Base-by-base conservation (phyloP, 805 yeast species). In the Scheffersomyces stipitis region DNA sequence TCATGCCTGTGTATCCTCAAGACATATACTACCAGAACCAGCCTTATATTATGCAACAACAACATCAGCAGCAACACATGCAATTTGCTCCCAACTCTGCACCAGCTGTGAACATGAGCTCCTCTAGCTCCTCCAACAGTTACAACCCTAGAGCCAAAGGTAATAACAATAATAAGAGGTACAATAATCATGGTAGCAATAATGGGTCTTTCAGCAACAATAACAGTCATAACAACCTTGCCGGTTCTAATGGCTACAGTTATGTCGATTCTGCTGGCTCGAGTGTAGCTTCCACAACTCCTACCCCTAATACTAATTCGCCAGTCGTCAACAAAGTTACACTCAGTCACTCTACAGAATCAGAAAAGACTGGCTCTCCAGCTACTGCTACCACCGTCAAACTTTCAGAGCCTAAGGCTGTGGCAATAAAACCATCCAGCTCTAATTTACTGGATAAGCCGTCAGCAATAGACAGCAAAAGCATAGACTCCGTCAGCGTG, bases 11-110 rank as follows among this genome's bases (percentile, higher is more conserved):
- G 34, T 45, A 45, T 31, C 36, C 44, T 24, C 26, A 27, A 8
- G 49, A 45, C 33, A 36, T 40, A 34, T 39, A 38, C 31, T 45
- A 45, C 36, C 38, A 32, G 26, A 45, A 37, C 38, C 46, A 41
- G 18, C 41, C 38, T 15, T 41, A 30, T 31, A 33, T 41, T 36
- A 36, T 41, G 30, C 45, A 39, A 5, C 46, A 33, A 13, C 48
- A 24, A 14, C 31, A 26, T 18, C 41, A 32, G 22, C n/a, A n/a
- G n/a, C n/a, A n/a, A n/a, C n/a, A n/a, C n/a, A n/a, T n/a, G n/a
- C n/a, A n/a, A n/a, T 37, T 37, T 28, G 28, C 31, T 13, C 40
- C 40, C 26, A 31, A 15, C 29, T 26, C 27, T n/a, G n/a, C n/a
- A n/a, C 24, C 24, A 20, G 24, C 10, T 7, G 24, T 20, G 24